phyloP scores from a whole-genome alignment of 208 protist species.

The Trichomonas tenax region DNA sequence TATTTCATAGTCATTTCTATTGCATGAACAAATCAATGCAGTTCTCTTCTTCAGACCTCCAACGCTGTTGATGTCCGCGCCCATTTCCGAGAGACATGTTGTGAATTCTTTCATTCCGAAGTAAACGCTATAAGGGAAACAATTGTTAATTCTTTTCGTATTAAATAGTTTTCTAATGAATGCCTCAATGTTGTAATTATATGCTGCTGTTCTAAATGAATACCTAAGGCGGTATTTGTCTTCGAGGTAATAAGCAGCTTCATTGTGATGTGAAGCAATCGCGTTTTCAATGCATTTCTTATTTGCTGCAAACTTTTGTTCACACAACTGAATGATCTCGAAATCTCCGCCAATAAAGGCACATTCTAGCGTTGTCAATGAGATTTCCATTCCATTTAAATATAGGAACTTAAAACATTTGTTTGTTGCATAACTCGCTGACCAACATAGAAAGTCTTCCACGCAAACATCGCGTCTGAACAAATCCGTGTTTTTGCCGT shows the following conservation, averaged over 20 bases:
- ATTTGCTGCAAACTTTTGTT: neutral
- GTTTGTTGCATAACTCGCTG: neutral
- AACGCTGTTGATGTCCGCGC: neutral
- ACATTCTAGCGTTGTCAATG: neutral
- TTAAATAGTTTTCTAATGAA: neutral
- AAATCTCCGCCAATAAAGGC: neutral
- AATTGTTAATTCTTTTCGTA: neutral
- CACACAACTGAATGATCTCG: neutral
- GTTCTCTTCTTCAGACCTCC: neutral
- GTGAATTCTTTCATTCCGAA: neutral
- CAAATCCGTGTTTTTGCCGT: neutral
- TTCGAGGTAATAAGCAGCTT: neutral
- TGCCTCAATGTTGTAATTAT: neutral
- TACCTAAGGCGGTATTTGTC: neutral
- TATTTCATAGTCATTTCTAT: neutral
- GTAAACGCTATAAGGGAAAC: neutral
- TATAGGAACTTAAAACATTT: neutral
- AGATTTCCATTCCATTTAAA: neutral
- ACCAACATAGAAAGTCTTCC: neutral
- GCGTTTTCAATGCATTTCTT: neutral
- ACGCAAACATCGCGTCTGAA: neutral
- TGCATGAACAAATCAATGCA: neutral
- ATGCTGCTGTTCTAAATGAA: neutral
- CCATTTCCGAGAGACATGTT: neutral
- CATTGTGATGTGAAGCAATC: neutral